Evolutionary conservation across 805 yeast genomes (phyloP).

Genomic region (Spathaspora passalidarum): DNA sequence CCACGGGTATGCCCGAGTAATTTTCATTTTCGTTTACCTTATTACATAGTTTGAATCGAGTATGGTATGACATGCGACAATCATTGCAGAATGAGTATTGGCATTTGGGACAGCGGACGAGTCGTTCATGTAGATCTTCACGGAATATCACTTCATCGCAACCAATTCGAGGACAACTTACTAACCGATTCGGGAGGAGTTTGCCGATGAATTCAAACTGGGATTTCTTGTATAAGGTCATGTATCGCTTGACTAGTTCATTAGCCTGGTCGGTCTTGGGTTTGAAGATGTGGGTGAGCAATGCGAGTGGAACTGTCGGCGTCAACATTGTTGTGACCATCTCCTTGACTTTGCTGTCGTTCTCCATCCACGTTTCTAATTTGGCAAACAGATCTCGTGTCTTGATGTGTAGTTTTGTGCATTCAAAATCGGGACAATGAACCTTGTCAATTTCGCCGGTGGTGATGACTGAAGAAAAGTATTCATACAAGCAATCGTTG

Average conservation of each 20-base stretch:
- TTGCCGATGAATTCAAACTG: constrained; percentile 43
- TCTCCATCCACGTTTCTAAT: constrained; percentile 20
- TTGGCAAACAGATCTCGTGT: constrained; percentile 16
- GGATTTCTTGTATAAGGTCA: constrained; percentile 31
- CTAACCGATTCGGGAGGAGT: constrained; percentile 47
- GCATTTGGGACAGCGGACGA: constrained; percentile 51
- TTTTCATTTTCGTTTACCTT: constrained; percentile 17
- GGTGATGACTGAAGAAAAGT: constrained; percentile 38
- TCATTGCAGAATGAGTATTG: constrained; percentile 52
- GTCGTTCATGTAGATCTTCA: constrained; percentile 41
- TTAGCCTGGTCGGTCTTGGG: constrained; percentile 8
- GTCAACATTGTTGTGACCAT: constrained; percentile 39
- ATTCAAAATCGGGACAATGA: constrained; percentile 58
- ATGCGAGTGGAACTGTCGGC: constrained; percentile 34
- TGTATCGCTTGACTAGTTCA: constrained; percentile 34
- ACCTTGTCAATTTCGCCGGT: constrained; percentile 49
- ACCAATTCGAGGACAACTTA: constrained; percentile 45
- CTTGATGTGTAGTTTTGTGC: constrained; percentile 27
- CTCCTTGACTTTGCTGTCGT: constrained; percentile 9
- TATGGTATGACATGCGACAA: constrained; percentile 64
- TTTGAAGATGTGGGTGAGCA: constrained; percentile 29
- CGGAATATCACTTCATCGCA: constrained; percentile 49
- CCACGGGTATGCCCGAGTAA: constrained; percentile 26
- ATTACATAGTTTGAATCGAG: constrained; percentile 44
- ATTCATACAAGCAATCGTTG: constrained; percentile 40